Evolutionary conservation across 208 protist genomes (phyloP).

Genomic region (Angomonas ambiguus): DNA sequence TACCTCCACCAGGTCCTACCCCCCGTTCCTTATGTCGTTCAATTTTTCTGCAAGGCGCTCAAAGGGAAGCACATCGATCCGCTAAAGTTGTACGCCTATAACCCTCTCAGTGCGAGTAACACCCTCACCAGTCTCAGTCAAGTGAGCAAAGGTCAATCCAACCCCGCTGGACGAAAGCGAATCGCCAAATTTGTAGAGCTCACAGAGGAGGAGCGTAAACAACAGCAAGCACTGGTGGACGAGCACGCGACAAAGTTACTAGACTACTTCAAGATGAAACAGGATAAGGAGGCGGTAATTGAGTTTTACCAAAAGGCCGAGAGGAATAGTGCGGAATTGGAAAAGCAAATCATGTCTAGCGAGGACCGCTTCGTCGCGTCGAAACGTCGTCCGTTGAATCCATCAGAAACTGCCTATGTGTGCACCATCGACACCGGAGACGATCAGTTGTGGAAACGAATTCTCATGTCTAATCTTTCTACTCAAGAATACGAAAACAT

Average conservation of each 20-base stretch:
- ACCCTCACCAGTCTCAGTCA: background rate
- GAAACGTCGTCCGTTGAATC: constrained; percentile 43
- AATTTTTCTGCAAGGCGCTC: constrained; percentile 33
- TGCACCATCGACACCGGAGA: constrained; percentile 77
- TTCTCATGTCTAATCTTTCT: constrained; percentile 17
- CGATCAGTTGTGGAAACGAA: constrained; percentile 43
- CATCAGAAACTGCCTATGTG: constrained; percentile 60
- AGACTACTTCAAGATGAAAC: constrained; percentile 44
- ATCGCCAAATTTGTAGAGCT: constrained; percentile 24
- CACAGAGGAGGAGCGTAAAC: constrained; percentile 16
- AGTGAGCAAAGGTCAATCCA: background rate
- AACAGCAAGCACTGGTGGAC: constrained; percentile 10
- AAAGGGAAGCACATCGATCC: constrained; percentile 27
- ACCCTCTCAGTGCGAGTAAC: background rate
- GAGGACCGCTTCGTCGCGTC: constrained; percentile 66
- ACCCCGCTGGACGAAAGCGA: background rate
- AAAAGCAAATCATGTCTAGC: constrained; percentile 56
- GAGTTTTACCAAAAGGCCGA: constrained; percentile 38
- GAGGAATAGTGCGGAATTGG: constrained; percentile 33
- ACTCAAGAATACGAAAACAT: constrained; percentile 34
- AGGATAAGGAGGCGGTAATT: constrained; percentile 48
- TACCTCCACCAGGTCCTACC: background rate
- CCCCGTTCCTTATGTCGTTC: constrained; percentile 2
- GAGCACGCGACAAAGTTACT: constrained; percentile 34
- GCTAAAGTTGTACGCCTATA: background rate